Percentiles rank a stretch among this genome's conserved stretches.
Evolutionary conservation across 2,329 filamentous ascomycete species (phyloP).

Genomic region (Thielaviopsis punctulata): DNA sequence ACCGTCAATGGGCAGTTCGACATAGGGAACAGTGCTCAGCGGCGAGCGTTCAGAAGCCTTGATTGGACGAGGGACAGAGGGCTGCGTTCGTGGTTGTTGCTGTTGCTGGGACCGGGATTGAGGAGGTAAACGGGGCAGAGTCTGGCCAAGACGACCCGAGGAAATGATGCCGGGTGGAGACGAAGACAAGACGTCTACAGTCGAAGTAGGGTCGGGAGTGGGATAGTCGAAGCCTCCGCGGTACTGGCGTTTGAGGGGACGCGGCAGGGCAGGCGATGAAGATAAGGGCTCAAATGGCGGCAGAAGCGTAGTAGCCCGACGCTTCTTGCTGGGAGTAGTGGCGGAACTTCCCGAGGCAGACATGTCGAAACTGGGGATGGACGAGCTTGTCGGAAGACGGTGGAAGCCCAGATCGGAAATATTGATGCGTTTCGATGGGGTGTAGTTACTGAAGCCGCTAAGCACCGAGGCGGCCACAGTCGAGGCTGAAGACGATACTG

Average conservation of each 20-base stretch:
- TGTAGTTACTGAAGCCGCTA: not conserved
- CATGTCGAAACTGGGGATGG: not conserved
- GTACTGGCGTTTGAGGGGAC: constrained; percentile 48
- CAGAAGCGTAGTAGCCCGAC: constrained; percentile 49
- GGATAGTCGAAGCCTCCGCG: constrained; percentile 48
- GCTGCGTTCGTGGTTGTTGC: not conserved
- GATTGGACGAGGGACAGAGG: constrained; percentile 35
- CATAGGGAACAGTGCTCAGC: constrained; percentile 63
- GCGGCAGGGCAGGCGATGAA: constrained; percentile 57
- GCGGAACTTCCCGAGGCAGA: not conserved
- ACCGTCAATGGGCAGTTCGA: constrained; percentile 67
- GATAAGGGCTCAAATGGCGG: constrained; percentile 66
- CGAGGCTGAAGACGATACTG: not conserved
- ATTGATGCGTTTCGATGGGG: not conserved
- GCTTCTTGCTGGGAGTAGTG: constrained; percentile 33
- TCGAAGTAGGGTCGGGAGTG: constrained; percentile 85
- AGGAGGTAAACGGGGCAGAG: constrained; percentile 20
- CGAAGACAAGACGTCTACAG: constrained; percentile 76
- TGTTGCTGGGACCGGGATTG: constrained; percentile 18
- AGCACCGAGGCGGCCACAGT: not conserved
- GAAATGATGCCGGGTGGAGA: constrained; percentile 47
- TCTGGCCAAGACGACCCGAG: constrained; percentile 18
- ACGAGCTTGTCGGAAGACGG: not conserved
- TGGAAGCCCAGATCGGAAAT: not conserved
- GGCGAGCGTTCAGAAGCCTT: constrained; percentile 56